Conservation (phyloP, 1,284 basidiomycete species). For the Cutaneotrichosporon sp. region DNA sequence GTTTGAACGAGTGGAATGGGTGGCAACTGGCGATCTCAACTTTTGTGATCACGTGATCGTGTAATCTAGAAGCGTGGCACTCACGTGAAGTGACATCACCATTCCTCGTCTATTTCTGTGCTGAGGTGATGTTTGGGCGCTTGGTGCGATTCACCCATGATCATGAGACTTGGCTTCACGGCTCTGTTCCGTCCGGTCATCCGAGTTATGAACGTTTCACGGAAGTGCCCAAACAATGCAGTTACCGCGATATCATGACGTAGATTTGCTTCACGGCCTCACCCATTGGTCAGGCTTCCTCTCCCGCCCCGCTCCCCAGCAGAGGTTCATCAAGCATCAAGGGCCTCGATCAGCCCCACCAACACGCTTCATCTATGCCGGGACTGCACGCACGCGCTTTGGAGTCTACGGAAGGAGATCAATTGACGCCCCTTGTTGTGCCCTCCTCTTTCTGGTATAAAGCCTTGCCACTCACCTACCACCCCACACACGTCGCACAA, state of each 20-base stretch:
- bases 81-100: background rate
- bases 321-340: background rate
- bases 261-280: background rate
- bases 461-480: background rate
- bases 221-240: background rate
- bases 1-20: background rate
- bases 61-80: background rate
- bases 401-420: background rate
- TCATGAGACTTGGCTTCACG: background rate
- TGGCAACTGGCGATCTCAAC: conserved; percentile 13
- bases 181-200: background rate
- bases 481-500: conserved; percentile 17
- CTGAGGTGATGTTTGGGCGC: background rate
- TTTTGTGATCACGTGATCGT: conserved; percentile 7
- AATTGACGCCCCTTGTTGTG: background rate
- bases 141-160: background rate
- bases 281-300: background rate
- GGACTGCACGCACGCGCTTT: background rate
- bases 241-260: background rate
- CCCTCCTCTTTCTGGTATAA: conserved; percentile 1
- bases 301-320: background rate
- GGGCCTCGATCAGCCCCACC: background rate
- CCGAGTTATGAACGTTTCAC: background rate
- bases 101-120: background rate
- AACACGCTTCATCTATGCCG: background rate